Conservation (phyloP, 345 rosid genomes). For the Linum usitatissimum region DNA sequence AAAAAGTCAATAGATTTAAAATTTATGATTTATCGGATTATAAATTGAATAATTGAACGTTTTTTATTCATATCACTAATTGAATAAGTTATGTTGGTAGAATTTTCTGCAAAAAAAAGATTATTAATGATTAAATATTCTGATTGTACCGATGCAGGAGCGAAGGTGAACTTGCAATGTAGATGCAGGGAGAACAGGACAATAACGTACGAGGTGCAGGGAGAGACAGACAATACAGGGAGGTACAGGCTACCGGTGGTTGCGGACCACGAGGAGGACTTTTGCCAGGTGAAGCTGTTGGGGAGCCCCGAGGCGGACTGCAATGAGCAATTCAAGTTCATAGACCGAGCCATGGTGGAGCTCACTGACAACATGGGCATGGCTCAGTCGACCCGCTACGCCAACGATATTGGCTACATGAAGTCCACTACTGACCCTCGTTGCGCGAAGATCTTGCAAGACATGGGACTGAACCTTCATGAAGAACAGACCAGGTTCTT, state of each 20-base stretch:
- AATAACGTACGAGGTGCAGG: neutral
- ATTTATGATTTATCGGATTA: too few relatives aligned
- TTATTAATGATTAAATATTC: too few relatives aligned
- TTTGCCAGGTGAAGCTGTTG: slow-evolving; percentile 14
- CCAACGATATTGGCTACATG: slow-evolving; percentile 17
- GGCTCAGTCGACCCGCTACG: slow-evolving; percentile 9
- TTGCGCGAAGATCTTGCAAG: slow-evolving; percentile 6
- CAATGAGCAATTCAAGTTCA: slow-evolving; percentile 6
- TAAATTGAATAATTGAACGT: too few relatives aligned
- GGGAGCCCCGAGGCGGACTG: slow-evolving; percentile 12
- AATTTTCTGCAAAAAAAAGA: too few relatives aligned
- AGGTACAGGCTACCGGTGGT: slow-evolving; percentile 11
- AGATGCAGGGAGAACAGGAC: neutral
- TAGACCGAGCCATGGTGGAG: slow-evolving; percentile 8
- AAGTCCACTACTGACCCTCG: neutral
- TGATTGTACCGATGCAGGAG: neutral
- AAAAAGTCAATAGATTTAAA: too few relatives aligned
- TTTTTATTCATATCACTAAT: too few relatives aligned
- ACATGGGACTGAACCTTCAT: slow-evolving; percentile 5
- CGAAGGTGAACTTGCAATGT: neutral
- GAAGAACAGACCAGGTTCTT: neutral
- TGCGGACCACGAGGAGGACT: slow-evolving; percentile 19
- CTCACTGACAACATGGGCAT: slow-evolving; percentile 16
- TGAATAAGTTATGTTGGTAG: too few relatives aligned
- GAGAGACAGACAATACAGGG: neutral